Evolutionary conservation across 2,329 filamentous ascomycete species (phyloP), one percentile per base, ranked within the genome.

Genomic region (Chrysoporthe puriensis): DNA sequence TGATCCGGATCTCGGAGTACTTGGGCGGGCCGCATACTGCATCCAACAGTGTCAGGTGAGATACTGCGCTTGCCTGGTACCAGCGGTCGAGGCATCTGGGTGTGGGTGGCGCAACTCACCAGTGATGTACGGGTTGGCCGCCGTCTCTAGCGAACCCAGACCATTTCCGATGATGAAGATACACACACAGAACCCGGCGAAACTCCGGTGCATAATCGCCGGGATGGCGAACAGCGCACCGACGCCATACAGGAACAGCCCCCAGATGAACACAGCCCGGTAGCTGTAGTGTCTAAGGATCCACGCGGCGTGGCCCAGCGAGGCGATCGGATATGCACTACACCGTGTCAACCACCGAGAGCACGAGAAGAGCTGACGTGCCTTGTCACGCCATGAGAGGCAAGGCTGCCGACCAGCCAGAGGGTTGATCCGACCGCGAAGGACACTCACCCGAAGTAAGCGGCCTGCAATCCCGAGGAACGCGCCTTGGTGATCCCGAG

Each of bases 151-250:
- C 0, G 91, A 91, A 1, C 88, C 88, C 0, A 94, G 83, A 5
- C 91, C 91, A 66, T 88, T 89, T 42, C 91, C 91, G 68, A 93
- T 90, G 70, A 94, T 86, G 77, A 94, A 92, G 72, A 92, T 88
- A 72, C 83, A 85, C 46, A 85, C 86, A 73, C 90, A 93, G 79
- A 94, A 94, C 9, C 91, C 92, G 36, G 84, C 87, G 74, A 94
- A 94, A 18, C 88, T 91, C 66, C 85, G 82, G 46, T 86, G 85
- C 71, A 86, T 84, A 73, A 89, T 85, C 69, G 83, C 85, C 0
- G 84, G 82, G 63, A 84, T 86, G 14, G 83, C 82, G n/a, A 86
- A 77, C 61, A 87, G 74, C n/a, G 84, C 85, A n/a, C 86, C 86
- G 43, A 87, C 67, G 2, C 87, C 88, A 76, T 93, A 92, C 57